A percentile compares a stretch with the other conserved stretches of the same genome.
Evolutionary conservation across 768 basidiomycete genomes (phyloP).

Genomic region (Astraeus odoratus): DNA sequence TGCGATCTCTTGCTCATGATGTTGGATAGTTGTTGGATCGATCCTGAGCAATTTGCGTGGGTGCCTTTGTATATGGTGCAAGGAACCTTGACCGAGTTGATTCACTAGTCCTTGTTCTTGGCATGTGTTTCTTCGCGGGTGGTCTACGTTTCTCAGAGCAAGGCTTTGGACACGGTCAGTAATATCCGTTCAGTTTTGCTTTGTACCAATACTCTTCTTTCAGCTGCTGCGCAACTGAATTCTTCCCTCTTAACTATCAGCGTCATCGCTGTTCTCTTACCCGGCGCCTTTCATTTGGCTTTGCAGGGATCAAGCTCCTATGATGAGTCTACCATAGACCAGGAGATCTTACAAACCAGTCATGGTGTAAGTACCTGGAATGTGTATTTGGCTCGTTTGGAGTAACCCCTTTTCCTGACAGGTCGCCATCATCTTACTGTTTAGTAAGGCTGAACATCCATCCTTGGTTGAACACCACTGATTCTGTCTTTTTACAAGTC

Average conservation of each 20-base stretch:
- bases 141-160: constrained; percentile 73
- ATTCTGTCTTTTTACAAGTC: constrained; percentile 35
- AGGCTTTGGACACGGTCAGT: constrained; percentile 59
- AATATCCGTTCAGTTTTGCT: no score
- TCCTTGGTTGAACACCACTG: neutral
- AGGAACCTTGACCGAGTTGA: neutral
- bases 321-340: constrained; percentile 19
- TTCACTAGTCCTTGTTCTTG: constrained; percentile 69
- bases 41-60: constrained; percentile 71
- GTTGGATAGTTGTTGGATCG: constrained; percentile 60
- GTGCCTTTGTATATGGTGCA: constrained; percentile 12
- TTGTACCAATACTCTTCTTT: neutral
- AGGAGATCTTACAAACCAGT: constrained; percentile 64
- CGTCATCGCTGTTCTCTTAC: constrained; percentile 72
- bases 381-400: neutral
- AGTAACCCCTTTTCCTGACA: constrained; percentile 16
- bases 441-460: constrained; percentile 46
- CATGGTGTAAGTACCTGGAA: constrained; percentile 55
- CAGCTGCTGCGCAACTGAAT: constrained; percentile 68
- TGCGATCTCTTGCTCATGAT: constrained; percentile 2
- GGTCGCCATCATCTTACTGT: constrained; percentile 73
- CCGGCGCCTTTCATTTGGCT: constrained; percentile 69
- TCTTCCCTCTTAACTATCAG: constrained; percentile 70
- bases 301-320: constrained; percentile 23
- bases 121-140: constrained; percentile 82